A percentile compares a stretch with the other conserved stretches of the same genome.
These are phyloP conservation scores for Ceratorhiza oryzae-sativae DNA, from an alignment of 1,284 basidiomycete genomes.

Conservation along the genomic window DNA sequence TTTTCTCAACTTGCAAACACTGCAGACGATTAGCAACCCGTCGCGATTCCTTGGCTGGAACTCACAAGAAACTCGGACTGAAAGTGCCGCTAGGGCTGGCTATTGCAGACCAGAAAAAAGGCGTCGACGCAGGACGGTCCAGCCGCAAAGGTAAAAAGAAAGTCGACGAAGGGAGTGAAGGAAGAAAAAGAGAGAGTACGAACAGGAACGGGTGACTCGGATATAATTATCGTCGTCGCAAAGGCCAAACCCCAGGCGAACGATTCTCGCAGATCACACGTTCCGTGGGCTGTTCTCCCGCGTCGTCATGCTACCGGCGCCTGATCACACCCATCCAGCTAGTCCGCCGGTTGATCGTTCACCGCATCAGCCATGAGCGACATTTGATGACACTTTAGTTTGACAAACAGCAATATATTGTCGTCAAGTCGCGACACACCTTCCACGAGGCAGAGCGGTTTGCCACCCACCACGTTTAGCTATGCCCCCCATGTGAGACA, in stretches of 20 bases:
- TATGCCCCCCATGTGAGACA: conserved; percentile 36
- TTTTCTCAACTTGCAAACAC: not conserved
- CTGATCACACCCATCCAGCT: not conserved
- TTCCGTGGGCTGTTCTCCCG: conserved; percentile 1
- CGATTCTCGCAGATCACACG: conserved; percentile 25
- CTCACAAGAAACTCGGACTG: not conserved
- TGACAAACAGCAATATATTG: not conserved
- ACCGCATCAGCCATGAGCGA: not conserved
- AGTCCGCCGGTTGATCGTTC: not conserved
- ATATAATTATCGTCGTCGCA: conserved; percentile 21
- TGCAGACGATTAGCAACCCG: not conserved
- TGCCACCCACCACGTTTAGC: conserved; percentile 22
- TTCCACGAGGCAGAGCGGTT: not conserved
- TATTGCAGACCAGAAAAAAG: conserved; percentile 16
- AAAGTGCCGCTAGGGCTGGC: conserved; percentile 24
- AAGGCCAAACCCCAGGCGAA: not conserved
- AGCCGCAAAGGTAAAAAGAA: conserved; percentile 35
- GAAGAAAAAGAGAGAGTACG: conserved; percentile 6
- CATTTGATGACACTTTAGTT: not conserved
- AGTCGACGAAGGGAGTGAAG: conserved; percentile 19
- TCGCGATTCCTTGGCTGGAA: too few relatives aligned
- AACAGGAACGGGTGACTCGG: conserved; percentile 10
- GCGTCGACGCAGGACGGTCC: conserved; percentile 40
- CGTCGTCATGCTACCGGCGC: conserved; percentile 26
- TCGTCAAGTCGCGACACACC: not conserved